Conservation (phyloP, 768 basidiomycete genomes). For the Crucibulum laeve region DNA sequence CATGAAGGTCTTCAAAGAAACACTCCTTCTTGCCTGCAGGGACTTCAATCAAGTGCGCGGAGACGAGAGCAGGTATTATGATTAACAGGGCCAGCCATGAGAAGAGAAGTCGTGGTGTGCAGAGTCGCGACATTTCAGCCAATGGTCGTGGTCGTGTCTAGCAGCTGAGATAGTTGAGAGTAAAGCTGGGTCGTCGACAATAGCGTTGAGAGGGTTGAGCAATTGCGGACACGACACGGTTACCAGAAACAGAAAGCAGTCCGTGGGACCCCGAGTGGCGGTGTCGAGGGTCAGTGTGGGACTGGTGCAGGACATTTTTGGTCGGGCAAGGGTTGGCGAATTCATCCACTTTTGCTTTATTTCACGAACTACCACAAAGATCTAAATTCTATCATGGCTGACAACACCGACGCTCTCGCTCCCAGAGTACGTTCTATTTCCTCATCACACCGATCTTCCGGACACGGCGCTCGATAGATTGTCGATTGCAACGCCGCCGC, state of each 20-base stretch:
- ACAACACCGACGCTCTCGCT: conserved; percentile 58
- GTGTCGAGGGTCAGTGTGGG: conserved; percentile 6
- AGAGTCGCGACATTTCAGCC: conserved; percentile 18
- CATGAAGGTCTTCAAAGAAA: conserved; percentile 93
- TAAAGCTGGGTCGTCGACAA: too few species aligned
- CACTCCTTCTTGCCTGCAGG: conserved; percentile 84
- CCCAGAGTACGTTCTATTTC: conserved; percentile 54
- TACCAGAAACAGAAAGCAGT: conserved; percentile 5
- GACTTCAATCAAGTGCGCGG: conserved; percentile 71
- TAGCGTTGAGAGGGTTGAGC: conserved; percentile 1
- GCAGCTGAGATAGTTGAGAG: too few species aligned
- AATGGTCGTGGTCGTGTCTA: too few species aligned
- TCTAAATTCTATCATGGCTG: conserved; percentile 44
- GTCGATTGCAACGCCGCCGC: background rate
- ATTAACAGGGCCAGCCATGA: conserved; percentile 38
- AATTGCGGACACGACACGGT: conserved; percentile 10
- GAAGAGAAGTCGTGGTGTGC: conserved; percentile 33
- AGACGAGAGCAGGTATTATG: conserved; percentile 34
- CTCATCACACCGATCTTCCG: conserved; percentile 1
- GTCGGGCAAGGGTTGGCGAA: too few species aligned
- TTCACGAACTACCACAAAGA: conserved; percentile 17
- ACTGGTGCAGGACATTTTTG: too few species aligned
- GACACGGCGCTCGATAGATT: background rate
- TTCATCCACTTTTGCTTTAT: conserved; percentile 9
- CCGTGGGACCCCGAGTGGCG: conserved; percentile 13